Evolutionary conservation across 257 asterid species (phyloP).

Genomic region (Prunella vulgaris): DNA sequence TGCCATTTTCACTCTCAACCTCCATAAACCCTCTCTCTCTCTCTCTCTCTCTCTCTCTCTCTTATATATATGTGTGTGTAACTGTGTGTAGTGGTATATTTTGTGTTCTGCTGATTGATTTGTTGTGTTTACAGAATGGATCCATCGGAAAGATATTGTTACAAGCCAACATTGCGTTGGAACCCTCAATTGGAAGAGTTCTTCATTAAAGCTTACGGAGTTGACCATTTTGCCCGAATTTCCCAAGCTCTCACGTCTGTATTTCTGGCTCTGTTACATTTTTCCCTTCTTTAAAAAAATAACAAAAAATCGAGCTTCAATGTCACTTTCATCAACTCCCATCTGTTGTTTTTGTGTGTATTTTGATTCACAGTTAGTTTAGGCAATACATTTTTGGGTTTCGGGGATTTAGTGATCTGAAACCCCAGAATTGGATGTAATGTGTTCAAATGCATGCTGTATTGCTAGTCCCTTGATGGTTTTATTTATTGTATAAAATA

Average conservation of each 20-base stretch:
- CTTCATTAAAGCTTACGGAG: conserved; percentile 76
- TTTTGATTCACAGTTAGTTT: not conserved
- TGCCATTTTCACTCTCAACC: conserved; percentile 24
- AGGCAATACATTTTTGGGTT: no score
- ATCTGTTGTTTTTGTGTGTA: not conserved
- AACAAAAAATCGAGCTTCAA: not conserved
- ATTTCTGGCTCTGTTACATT: not conserved
- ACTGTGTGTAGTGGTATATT: not conserved
- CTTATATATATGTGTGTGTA: not conserved
- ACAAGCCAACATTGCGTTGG: conserved; percentile 72
- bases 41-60: not conserved
- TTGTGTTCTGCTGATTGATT: conserved; percentile 6
- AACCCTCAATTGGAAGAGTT: conserved; percentile 79
- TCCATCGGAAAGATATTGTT: conserved; percentile 66
- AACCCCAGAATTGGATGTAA: not conserved
- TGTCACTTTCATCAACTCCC: not conserved
- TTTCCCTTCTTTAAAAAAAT: not conserved
- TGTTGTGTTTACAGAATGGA: conserved; percentile 51
- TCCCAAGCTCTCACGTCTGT: conserved; percentile 71
- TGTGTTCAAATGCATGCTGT: not conserved
- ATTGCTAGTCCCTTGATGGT: not conserved
- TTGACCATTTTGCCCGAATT: conserved; percentile 70
- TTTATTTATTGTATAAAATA: not conserved
- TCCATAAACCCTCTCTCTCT: conserved; percentile 22
- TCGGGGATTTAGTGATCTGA: not conserved